Evolutionary conservation across 108 stramenopile species (phyloP).

Genomic region (Thalassiosira profunda): DNA sequence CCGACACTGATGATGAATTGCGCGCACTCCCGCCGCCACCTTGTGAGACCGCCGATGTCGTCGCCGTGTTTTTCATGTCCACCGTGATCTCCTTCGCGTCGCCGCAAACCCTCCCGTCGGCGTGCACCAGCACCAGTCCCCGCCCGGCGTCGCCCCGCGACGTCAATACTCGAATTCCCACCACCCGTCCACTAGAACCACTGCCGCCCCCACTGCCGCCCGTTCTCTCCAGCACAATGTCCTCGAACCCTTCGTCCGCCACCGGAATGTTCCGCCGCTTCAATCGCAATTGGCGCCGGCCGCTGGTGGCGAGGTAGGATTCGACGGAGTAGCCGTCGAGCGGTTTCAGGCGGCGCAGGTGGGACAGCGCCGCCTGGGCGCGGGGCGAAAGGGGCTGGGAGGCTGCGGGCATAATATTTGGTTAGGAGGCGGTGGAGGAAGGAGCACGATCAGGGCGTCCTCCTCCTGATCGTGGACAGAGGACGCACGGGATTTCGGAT

Average conservation of each 20-base stretch:
- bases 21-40: background rate
- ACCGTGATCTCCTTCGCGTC: background rate
- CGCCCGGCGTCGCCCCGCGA: conserved; percentile 18
- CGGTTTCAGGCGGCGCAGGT: conserved; percentile 58
- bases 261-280: conserved; percentile 53
- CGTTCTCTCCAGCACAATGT: conserved; percentile 8
- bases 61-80: background rate
- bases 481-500: too few species aligned
- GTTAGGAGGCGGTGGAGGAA: too few species aligned
- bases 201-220: too few species aligned
- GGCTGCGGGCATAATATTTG: background rate
- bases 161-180: conserved; percentile 15
- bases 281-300: conserved; percentile 32
- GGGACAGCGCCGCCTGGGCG: conserved; percentile 45
- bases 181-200: too few species aligned
- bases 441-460: too few species aligned
- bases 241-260: conserved; percentile 7
- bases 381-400: conserved; percentile 14
- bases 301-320: conserved; percentile 9
- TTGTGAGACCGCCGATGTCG: background rate
- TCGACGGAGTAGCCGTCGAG: conserved; percentile 67
- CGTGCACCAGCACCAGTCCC: conserved; percentile 28
- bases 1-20: background rate
- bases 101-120: conserved; percentile 10
- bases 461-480: too few species aligned